These are phyloP conservation scores for Neonectria neomacrospora DNA, from an alignment of 2,329 filamentous ascomycete genomes.

Conservation along the genomic window DNA sequence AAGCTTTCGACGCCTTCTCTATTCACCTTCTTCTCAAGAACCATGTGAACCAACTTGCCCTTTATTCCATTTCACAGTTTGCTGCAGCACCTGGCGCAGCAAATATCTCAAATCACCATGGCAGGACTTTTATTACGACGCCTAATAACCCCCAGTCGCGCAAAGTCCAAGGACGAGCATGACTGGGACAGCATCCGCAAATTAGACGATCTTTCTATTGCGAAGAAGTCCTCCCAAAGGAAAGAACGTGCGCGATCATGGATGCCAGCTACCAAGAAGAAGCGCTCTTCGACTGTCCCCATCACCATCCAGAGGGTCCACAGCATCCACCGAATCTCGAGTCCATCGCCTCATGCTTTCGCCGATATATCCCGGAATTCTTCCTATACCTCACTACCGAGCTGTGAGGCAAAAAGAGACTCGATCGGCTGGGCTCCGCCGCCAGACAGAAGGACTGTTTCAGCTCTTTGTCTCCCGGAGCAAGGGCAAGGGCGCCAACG, in stretches of 20 bases:
- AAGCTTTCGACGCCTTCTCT: slow-evolving; percentile 27
- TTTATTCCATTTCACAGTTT: slow-evolving; percentile 22
- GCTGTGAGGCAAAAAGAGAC: slow-evolving; percentile 52
- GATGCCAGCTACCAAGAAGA: slow-evolving; percentile 37
- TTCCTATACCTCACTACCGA: slow-evolving; percentile 57
- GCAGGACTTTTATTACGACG: slow-evolving; percentile 39
- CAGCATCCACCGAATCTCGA: slow-evolving; percentile 53
- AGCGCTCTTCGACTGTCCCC: slow-evolving; percentile 21
- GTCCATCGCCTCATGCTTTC: slow-evolving; percentile 53
- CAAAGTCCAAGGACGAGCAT: slow-evolving; percentile 29
- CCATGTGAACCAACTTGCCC: slow-evolving; percentile 33
- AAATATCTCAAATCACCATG: slow-evolving; percentile 33
- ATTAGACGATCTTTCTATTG: slow-evolving; percentile 33
- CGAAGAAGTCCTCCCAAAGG: slow-evolving; percentile 31
- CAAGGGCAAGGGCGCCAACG: slow-evolving; percentile 35
- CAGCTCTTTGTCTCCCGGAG: slow-evolving; percentile 50
- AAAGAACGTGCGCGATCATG: slow-evolving; percentile 38
- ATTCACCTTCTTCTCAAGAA: slow-evolving; percentile 14
- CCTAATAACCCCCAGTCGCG: slow-evolving; percentile 36
- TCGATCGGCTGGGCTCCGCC: slow-evolving; percentile 42
- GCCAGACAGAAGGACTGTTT: slow-evolving; percentile 42
- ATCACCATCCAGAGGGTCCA: slow-evolving; percentile 51
- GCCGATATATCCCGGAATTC: slow-evolving; percentile 54
- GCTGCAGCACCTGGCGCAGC: slow-evolving; percentile 28
- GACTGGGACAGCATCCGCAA: slow-evolving; percentile 34